Base-by-base conservation (phyloP, 768 basidiomycete genomes). In the Inosperma sp. region DNA sequence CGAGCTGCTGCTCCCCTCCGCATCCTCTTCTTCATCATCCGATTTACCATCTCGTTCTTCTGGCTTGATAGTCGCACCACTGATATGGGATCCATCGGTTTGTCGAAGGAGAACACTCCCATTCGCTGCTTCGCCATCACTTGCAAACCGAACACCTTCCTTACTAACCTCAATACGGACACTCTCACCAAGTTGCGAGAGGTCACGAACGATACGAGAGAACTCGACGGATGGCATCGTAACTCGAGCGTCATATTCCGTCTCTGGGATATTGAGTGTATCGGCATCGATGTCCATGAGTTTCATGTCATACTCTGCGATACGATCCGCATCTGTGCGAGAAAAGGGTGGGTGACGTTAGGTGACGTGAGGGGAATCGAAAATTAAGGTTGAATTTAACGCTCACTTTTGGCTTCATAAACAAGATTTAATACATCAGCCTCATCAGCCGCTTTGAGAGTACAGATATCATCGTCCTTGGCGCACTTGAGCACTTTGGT, bases 201-300 rank as follows among this genome's bases (percentile, higher is more conserved):
- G 79, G 67, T 99, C 95, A 45, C 90, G 84, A 42, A 95, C 92
- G 64, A 99, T 97, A 46, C 94, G 84, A 22, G 83, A 70, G 63
- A 99, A 98, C 66, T 99, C 96, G 29, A 74, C 52, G 0, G 93
- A 81, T 7, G 88, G 80, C 82, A 99, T 84, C 16, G 84, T 84
- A 41, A 98, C 84, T 49, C 87, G 85, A 3, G 92, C 91, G 61
- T 98, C 95, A 68, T 98, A 99, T 43, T 94, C 88, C 2, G 96
- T 99, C 56, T 97, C 94, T 13, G 96, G 96, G 62, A 98, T 98
- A 41, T 87, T 86, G 45, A 98, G 86, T 37, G 82, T 84, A 70
- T 99, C 96, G 19, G 90, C 76, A 67, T 99, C 95, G 63, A 99
- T 99, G 62, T 98, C 95, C 95, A 99, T 97, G 47, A 98, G 82